Evolutionary conservation across 306 rosid genomes (phyloP).

Genomic region (Carpinus fangiana): DNA sequence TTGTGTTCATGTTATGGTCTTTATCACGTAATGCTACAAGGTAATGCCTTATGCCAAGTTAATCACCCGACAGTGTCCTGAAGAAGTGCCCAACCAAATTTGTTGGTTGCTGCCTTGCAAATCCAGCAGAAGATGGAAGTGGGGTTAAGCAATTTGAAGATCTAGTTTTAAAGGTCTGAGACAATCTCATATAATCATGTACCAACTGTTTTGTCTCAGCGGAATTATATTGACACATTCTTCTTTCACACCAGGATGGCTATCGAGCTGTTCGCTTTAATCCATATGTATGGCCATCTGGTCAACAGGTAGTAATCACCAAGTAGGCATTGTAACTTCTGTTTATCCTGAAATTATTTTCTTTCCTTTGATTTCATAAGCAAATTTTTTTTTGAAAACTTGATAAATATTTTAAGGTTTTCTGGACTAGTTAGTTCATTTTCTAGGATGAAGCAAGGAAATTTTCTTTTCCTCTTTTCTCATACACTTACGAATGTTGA

Average conservation of each 20-base stretch:
- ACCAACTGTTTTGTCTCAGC: neutral
- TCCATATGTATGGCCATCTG: conserved; percentile 89
- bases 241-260: conserved; percentile 60
- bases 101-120: conserved; percentile 90
- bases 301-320: conserved; percentile 54
- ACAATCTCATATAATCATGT: conserved; percentile 19
- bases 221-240: conserved; percentile 19
- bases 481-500: neutral
- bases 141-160: conserved; percentile 74
- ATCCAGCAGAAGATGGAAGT: conserved; percentile 79
- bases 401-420: neutral
- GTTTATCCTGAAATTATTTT: neutral
- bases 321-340: neutral
- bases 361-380: neutral
- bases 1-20: conserved; percentile 11
- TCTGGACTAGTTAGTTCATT: neutral
- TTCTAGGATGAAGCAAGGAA: neutral
- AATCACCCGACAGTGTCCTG: conserved; percentile 59
- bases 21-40: neutral
- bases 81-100: conserved; percentile 79
- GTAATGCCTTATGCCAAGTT: conserved; percentile 19
- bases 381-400: neutral
- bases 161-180: conserved; percentile 63
- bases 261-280: conserved; percentile 84
- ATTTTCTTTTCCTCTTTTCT: neutral